A percentile compares a stretch with the other conserved stretches of the same genome.
Evolutionary conservation across 1,284 basidiomycete species (phyloP).

Genomic region (Ceratobasidium sp.): DNA sequence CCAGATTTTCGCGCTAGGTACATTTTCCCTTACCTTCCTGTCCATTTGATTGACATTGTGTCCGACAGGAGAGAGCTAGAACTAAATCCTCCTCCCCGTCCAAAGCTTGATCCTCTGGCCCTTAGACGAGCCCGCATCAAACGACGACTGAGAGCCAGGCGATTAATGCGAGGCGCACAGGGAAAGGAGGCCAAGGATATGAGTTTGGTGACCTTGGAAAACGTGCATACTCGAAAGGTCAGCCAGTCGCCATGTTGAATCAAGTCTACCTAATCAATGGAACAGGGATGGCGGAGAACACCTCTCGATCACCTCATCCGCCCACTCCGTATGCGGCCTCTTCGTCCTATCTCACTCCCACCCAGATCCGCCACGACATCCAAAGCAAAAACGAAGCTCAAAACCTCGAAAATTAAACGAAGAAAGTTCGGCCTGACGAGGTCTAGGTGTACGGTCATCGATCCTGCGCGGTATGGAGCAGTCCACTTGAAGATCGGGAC

Average conservation of each 20-base stretch:
- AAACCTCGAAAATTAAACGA: conserved; percentile 39
- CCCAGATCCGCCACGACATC: conserved; percentile 45
- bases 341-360: conserved; percentile 58
- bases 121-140: conserved; percentile 26
- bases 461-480: conserved; percentile 66
- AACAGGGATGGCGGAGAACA: conserved; percentile 66
- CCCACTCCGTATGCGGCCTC: conserved; percentile 71
- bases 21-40: conserved; percentile 32
- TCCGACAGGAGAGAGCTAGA: conserved; percentile 18
- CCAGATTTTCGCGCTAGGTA: conserved; percentile 72
- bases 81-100: conserved; percentile 14
- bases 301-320: conserved; percentile 69
- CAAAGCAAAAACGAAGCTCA: conserved; percentile 38
- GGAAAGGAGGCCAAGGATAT: conserved; percentile 63
- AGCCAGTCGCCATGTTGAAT: not conserved
- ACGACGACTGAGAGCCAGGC: conserved; percentile 5
- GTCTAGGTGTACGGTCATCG: conserved; percentile 64
- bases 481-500: conserved; percentile 36
- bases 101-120: conserved; percentile 10
- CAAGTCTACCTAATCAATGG: not conserved
- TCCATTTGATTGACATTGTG: not conserved
- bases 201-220: conserved; percentile 64
- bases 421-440: conserved; percentile 52
- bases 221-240: conserved; percentile 56
- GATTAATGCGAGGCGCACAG: conserved; percentile 2